A percentile compares a stretch with the other conserved stretches of the same genome.
Conservation (phyloP, 2,329 filamentous ascomycete species). For the Hypoxylon sp. region DNA sequence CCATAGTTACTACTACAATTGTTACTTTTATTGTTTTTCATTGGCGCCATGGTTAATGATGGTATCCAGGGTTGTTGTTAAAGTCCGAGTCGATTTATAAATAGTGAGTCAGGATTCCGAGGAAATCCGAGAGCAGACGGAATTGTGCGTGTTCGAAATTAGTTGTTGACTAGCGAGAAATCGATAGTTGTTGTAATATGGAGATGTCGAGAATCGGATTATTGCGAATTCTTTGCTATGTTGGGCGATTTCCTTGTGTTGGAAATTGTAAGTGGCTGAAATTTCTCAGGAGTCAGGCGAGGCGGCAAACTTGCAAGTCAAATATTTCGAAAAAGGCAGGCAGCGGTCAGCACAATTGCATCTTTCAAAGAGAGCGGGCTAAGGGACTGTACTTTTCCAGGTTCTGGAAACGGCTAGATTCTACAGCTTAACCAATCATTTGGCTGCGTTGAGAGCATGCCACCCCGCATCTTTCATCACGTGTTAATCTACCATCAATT, state of each 20-base stretch:
- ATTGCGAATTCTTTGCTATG: background rate
- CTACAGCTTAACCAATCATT: slow-evolving; percentile 29
- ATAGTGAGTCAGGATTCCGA: slow-evolving; percentile 11
- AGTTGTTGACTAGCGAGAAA: background rate
- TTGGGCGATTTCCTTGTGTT: background rate
- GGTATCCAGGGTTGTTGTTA: slow-evolving; percentile 52
- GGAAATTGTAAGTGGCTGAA: slow-evolving; percentile 20
- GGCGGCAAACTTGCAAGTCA: slow-evolving; percentile 28
- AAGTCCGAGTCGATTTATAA: slow-evolving; percentile 18
- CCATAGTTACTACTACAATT: slow-evolving; percentile 85
- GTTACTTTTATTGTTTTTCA: slow-evolving; percentile 78
- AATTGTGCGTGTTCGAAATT: slow-evolving; percentile 1
- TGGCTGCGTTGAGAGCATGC: slow-evolving; percentile 10
- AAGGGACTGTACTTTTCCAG: slow-evolving; percentile 11
- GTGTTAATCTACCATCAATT: slow-evolving; percentile 36
- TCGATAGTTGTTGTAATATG: background rate
- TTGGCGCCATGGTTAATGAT: slow-evolving; percentile 71
- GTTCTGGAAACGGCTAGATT: slow-evolving; percentile 45
- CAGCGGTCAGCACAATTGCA: slow-evolving; percentile 38
- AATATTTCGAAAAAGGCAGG: slow-evolving; percentile 30
- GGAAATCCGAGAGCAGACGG: slow-evolving; percentile 13
- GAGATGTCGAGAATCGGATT: slow-evolving; percentile 11
- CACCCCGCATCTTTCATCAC: slow-evolving; percentile 44
- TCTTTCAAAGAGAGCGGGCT: slow-evolving; percentile 20
- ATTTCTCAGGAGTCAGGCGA: slow-evolving; percentile 26